Percentiles rank a stretch among this genome's conserved stretches.
These are phyloP conservation scores for Dictyostelium citrinum DNA, from an alignment of 78 protist genomes.

Conservation along the genomic window DNA sequence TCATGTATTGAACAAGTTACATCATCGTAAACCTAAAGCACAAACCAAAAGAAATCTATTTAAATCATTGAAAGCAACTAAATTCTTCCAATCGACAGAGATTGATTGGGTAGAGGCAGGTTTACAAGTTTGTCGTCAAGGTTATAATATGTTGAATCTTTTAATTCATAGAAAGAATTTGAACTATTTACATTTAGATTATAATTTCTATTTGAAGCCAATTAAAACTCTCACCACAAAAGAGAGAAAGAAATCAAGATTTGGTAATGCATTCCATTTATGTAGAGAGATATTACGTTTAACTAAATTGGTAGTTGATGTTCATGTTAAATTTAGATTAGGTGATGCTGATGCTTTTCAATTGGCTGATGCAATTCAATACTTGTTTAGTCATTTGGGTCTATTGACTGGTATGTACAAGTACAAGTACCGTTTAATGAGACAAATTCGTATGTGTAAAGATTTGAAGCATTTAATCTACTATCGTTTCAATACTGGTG, in stretches of 20 bases:
- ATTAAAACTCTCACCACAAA: constrained; percentile 99
- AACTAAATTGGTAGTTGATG: constrained; percentile 99
- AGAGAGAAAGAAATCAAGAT: constrained; percentile 99
- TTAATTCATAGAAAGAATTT: constrained; percentile 98
- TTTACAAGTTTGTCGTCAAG: constrained; percentile 99
- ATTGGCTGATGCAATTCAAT: constrained; percentile 98
- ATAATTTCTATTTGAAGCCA: constrained; percentile 99
- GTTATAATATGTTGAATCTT: constrained; percentile 99
- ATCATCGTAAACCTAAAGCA: constrained; percentile 91
- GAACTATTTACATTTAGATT: constrained; percentile 99
- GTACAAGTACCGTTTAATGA: constrained; percentile 99
- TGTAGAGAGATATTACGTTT: constrained; percentile 98
- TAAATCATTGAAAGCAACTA: constrained; percentile 90
- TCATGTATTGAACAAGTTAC: constrained; percentile 94
- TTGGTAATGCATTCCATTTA: constrained; percentile 99
- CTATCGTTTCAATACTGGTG: constrained; percentile 98
- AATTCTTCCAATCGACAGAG: constrained; percentile 98
- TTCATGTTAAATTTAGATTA: constrained; percentile 98
- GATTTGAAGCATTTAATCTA: constrained; percentile 99
- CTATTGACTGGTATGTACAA: constrained; percentile 99
- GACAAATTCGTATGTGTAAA: constrained; percentile 97
- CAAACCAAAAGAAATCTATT: constrained; percentile 91
- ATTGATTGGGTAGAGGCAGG: constrained; percentile 99
- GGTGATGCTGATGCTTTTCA: constrained; percentile 97
- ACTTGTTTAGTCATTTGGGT: constrained; percentile 98